Percentiles rank a stretch among this genome's conserved stretches.
phyloP scores from a whole-genome alignment of 2,329 filamentous ascomycete genomes.

The Ophiostoma sp. region DNA sequence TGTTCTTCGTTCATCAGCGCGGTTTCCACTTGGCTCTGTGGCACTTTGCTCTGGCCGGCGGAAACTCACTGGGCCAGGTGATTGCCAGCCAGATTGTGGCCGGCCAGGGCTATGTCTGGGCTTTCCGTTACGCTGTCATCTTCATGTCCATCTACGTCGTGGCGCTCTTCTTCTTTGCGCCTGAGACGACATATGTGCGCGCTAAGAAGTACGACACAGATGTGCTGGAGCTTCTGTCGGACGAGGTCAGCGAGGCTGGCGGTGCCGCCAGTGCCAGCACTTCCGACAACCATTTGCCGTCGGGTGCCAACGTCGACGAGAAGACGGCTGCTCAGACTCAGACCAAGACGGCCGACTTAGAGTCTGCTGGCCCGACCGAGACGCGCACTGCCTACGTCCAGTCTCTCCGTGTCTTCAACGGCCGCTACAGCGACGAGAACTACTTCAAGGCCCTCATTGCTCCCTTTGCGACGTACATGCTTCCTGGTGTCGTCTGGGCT shows the following conservation, averaged over 20 bases:
- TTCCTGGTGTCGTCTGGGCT: constrained; percentile 45
- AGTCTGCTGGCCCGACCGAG: not conserved
- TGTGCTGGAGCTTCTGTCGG: constrained; percentile 31
- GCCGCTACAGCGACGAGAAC: constrained; percentile 29
- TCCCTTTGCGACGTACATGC: constrained; percentile 45
- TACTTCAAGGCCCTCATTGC: constrained; percentile 30
- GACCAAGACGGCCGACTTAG: not conserved
- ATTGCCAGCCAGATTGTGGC: constrained; percentile 16
- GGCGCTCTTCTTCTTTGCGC: constrained; percentile 44
- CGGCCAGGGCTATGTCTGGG: constrained; percentile 6
- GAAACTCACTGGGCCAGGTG: constrained; percentile 22
- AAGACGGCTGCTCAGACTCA: constrained; percentile 34
- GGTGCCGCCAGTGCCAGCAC: constrained; percentile 1
- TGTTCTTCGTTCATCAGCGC: constrained; percentile 59
- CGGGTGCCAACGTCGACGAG: not conserved
- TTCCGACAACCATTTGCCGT: not conserved
- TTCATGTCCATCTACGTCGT: constrained; percentile 35
- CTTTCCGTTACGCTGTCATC: constrained; percentile 10
- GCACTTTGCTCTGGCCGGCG: constrained; percentile 29
- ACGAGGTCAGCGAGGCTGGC: not conserved
- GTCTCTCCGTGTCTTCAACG: constrained; percentile 31
- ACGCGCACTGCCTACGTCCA: constrained; percentile 21
- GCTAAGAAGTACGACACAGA: constrained; percentile 3
- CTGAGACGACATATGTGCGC: constrained; percentile 43
- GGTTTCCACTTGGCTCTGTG: constrained; percentile 36